Conservation (phyloP, 352 stramenopile genomes). For the Globisporangium sylvaticum region DNA sequence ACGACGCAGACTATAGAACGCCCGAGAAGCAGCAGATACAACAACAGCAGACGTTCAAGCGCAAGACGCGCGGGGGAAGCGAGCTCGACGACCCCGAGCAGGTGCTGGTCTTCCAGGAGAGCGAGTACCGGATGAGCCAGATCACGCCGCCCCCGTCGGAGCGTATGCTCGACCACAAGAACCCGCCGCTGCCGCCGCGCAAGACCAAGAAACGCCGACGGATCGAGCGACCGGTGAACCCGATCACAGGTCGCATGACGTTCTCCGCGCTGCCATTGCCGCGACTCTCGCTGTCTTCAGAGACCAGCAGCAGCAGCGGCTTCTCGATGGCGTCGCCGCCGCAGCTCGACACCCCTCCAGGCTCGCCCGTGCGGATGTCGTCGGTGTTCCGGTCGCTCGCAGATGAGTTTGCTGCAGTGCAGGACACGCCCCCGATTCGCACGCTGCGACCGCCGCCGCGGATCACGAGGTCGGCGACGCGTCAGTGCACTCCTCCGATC, state of each 20-base stretch:
- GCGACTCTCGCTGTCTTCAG: conserved; percentile 11
- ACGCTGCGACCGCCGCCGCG: conserved; percentile 39
- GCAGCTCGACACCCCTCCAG: conserved; percentile 34
- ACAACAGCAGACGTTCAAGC: conserved; percentile 7
- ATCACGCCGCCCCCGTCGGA: conserved; percentile 60
- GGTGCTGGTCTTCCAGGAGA: conserved; percentile 23
- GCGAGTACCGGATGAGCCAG: conserved; percentile 35
- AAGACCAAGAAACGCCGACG: conserved; percentile 29
- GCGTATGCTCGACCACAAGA: conserved; percentile 62
- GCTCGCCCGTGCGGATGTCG: conserved; percentile 17
- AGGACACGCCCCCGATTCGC: conserved; percentile 43
- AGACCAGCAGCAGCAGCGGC: conserved; percentile 10
- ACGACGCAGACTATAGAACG: conserved; percentile 11
- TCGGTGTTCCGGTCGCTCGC: conserved; percentile 61
- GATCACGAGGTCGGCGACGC: conserved; percentile 37
- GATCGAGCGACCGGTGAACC: conserved; percentile 15
- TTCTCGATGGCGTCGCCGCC: conserved; percentile 19
- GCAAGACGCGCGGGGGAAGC: conserved; percentile 4
- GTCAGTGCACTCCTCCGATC: conserved; percentile 32
- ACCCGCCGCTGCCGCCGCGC: conserved; percentile 55
- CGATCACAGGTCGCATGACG: conserved; percentile 12
- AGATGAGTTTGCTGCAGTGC: conserved; percentile 59
- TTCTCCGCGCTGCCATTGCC: conserved; percentile 18
- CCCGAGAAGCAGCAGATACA: conserved; percentile 16
- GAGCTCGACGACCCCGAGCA: conserved; percentile 13